These are phyloP conservation scores for Orbilia blumenaviensis DNA, from an alignment of 2,329 filamentous ascomycete species.

Conservation along the genomic window DNA sequence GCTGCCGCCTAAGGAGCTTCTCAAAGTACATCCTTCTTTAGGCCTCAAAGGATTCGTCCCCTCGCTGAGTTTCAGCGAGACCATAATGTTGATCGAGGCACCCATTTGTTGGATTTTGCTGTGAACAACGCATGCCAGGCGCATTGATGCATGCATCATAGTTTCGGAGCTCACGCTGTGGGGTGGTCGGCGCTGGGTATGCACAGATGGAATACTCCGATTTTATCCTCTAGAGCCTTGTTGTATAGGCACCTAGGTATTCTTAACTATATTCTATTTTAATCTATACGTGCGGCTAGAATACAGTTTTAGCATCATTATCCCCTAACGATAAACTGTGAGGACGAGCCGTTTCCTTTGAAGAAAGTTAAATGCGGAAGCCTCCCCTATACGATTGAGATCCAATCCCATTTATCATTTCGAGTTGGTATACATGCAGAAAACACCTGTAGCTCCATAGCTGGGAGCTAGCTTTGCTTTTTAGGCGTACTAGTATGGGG, in stretches of 20 bases:
- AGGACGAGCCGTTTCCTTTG: too few species aligned
- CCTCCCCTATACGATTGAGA: neutral
- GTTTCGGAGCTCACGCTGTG: neutral
- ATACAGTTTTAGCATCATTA: too few species aligned
- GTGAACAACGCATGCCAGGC: neutral
- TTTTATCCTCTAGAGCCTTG: neutral
- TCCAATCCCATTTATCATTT: neutral
- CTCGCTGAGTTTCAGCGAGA: neutral
- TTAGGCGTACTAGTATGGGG: neutral
- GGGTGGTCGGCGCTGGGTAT: too few species aligned
- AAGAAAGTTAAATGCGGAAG: too few species aligned
- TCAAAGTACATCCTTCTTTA: neutral
- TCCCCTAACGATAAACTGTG: too few species aligned
- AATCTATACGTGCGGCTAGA: too few species aligned
- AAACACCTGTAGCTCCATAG: neutral
- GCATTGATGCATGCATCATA: too few species aligned
- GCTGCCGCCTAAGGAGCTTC: neutral
- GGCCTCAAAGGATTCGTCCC: neutral
- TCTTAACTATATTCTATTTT: too few species aligned
- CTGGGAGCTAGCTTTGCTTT: neutral
- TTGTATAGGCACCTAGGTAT: too few species aligned
- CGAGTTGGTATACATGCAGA: neutral
- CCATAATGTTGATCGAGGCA: neutral
- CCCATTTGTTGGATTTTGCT: constrained; percentile 16
- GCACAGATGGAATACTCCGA: too few species aligned